Base-by-base conservation (phyloP, 2,329 filamentous ascomycete species). In the Penicillium glabrum region DNA sequence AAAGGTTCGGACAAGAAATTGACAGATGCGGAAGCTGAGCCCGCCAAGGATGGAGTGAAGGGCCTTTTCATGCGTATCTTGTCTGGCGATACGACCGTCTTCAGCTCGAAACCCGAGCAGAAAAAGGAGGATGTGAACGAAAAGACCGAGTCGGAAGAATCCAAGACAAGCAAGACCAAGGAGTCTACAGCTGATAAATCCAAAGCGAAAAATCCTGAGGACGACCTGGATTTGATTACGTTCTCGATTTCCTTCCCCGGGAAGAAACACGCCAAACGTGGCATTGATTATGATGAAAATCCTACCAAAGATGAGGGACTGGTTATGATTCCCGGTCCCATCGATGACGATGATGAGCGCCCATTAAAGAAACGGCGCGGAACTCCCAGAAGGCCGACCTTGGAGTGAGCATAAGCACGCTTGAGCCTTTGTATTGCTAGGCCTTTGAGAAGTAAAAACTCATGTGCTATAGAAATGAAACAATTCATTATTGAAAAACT, bases 11-110 rank as follows among this genome's bases (percentile, higher is more conserved):
- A 51, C 16, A 26, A 33, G 45, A 58, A 14, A 33, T 56, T 29
- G 33, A 53, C 53, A 9, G 79, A 80, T 13, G 82, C 82, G 58
- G 82, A 82, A 65, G 59, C 58, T n/a, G 54, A 64, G 10, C 16
- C 50, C 19, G 26, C 46, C 27, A 11, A 23, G 0, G 33, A 31
- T 19, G 43, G 52, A 16, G 41, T 54, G 7, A 62, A 65, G 47
- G 57, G 63, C 11, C 44, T 74, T 29, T 67, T 74, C 54, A 52
- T 61, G 51, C 67, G 71, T 14, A 53, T 74, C 10, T 63, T 69
- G 35, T 69, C 67, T 13, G 62, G 66, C 8, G 57, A 68, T 29
- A 46, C 63, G 24, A 67, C 59, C n/a, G 10, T 58, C 8, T 56
- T 58, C 21, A 48, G 45, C 9, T 39, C 52, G 14, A 47, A 53